These are phyloP conservation scores for Leishmania lainsoni DNA, from an alignment of 208 protist genomes.

Conservation along the genomic window DNA sequence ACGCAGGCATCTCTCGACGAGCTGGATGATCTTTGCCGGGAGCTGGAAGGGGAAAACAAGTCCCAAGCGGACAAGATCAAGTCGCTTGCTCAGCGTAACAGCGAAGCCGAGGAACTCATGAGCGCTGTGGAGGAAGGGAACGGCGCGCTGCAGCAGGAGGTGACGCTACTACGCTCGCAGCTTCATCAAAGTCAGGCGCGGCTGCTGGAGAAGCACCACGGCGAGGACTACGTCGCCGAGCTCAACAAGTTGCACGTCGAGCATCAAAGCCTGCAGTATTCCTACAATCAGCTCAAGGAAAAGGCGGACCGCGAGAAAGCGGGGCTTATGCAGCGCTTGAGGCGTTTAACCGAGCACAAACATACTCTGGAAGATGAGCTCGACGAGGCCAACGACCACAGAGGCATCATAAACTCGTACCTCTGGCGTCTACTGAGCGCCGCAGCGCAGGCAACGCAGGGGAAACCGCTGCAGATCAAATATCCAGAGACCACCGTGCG, in stretches of 20 bases:
- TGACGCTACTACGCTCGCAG: slow-evolving; percentile 45
- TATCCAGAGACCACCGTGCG: slow-evolving; percentile 19
- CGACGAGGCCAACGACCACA: slow-evolving; percentile 51
- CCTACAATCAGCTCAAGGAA: slow-evolving; percentile 51
- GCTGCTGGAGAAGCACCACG: slow-evolving; percentile 54
- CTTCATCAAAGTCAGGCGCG: slow-evolving; percentile 51
- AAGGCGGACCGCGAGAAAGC: slow-evolving; percentile 31
- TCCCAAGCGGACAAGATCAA: slow-evolving; percentile 37
- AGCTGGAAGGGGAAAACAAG: slow-evolving; percentile 67
- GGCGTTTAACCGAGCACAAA: slow-evolving; percentile 38
- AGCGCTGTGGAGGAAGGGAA: slow-evolving; percentile 41
- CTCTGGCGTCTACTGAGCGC: slow-evolving; percentile 68
- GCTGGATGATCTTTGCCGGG: slow-evolving; percentile 57
- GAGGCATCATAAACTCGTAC: slow-evolving; percentile 56
- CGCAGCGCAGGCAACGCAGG: slow-evolving; percentile 45
- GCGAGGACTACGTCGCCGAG: slow-evolving; percentile 64
- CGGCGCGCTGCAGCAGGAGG: slow-evolving; percentile 29
- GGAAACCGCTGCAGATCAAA: slow-evolving; percentile 27
- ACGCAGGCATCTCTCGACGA: slow-evolving; percentile 57
- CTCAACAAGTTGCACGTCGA: slow-evolving; percentile 68
- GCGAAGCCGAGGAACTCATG: slow-evolving; percentile 47
- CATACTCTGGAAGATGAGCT: slow-evolving; percentile 60
- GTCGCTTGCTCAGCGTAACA: slow-evolving; percentile 34
- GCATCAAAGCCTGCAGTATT: slow-evolving; percentile 65
- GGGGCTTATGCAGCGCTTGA: slow-evolving; percentile 25